Conservation (phyloP, 352 stramenopile species). For the Achlya hypogyna region DNA sequence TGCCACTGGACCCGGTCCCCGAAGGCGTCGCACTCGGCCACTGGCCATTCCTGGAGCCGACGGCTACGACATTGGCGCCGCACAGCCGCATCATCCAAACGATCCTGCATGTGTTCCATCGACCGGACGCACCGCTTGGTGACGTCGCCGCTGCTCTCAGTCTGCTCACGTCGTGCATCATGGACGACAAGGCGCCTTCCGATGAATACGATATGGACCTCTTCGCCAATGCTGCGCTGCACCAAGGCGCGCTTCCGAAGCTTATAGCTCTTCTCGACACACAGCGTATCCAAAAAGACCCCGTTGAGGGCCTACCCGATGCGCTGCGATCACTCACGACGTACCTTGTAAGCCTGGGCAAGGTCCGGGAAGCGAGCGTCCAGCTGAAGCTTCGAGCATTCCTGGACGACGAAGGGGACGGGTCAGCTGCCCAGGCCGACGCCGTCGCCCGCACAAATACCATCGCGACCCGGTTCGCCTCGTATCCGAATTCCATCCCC, state of each 20-base stretch:
- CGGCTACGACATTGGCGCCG: not conserved
- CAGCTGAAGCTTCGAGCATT: conserved; percentile 8
- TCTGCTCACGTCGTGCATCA: not conserved
- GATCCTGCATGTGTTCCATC: conserved; percentile 10
- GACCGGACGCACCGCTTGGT: not conserved
- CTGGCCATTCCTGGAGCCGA: not conserved
- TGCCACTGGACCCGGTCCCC: not conserved
- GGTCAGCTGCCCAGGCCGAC: not conserved
- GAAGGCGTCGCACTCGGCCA: not conserved
- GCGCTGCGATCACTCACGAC: not conserved
- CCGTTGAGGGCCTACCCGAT: not conserved
- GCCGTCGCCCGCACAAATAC: conserved; percentile 2
- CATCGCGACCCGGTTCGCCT: conserved; percentile 4
- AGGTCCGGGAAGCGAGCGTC: not conserved
- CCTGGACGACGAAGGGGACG: conserved; percentile 12
- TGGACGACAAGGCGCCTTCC: conserved; percentile 1
- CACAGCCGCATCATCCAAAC: not conserved
- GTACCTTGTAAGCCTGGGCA: conserved; percentile 1
- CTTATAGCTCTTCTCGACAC: conserved; percentile 8
- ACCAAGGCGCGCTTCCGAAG: not conserved
- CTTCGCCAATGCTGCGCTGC: conserved; percentile 10
- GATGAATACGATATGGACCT: conserved; percentile 14
- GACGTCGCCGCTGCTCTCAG: not conserved
- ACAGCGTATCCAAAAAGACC: not conserved
- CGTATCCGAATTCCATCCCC: not conserved